These are phyloP conservation scores for Nemania sp. DNA, from an alignment of 2,329 filamentous ascomycete genomes.

Conservation along the genomic window DNA sequence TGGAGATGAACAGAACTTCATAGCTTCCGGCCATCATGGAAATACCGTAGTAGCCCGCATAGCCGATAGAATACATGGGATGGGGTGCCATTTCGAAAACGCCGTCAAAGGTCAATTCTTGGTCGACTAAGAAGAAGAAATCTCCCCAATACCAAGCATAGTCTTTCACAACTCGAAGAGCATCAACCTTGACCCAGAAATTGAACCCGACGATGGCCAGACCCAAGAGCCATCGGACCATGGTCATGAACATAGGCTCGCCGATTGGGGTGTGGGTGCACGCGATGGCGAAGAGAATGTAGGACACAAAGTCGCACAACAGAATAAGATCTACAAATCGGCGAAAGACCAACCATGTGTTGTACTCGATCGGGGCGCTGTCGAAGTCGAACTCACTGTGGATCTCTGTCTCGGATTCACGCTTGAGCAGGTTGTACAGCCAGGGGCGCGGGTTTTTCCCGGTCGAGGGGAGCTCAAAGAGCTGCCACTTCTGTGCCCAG, in stretches of 20 bases:
- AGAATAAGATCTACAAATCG: slow-evolving; percentile 94
- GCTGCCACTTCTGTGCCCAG: slow-evolving; percentile 82
- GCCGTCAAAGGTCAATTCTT: slow-evolving; percentile 95
- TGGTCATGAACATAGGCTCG: slow-evolving; percentile 70
- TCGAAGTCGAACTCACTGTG: slow-evolving; percentile 92
- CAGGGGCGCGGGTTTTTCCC: slow-evolving; percentile 81
- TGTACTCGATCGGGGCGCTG: slow-evolving; percentile 93
- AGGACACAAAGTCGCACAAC: slow-evolving; percentile 98
- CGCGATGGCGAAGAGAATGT: slow-evolving; percentile 91
- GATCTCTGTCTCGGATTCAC: slow-evolving; percentile 93
- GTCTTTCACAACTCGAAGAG: slow-evolving; percentile 96
- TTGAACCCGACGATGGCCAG: slow-evolving; percentile 87
- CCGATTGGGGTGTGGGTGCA: slow-evolving; percentile 75
- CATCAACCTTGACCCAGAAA: slow-evolving; percentile 97
- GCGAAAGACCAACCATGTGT: slow-evolving; percentile 96
- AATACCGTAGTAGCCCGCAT: slow-evolving; percentile 97
- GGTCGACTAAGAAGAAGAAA: slow-evolving; percentile 98
- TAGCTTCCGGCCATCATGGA: slow-evolving; percentile 98
- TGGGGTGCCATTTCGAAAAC: slow-evolving; percentile 99
- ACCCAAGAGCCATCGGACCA: slow-evolving; percentile 77
- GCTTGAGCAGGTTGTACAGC: slow-evolving; percentile 82
- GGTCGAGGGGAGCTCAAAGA: slow-evolving; percentile 83
- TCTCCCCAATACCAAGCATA: slow-evolving; percentile 99
- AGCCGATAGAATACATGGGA: slow-evolving; percentile 98
- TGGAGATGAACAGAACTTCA: slow-evolving; percentile 94